Base-by-base conservation (phyloP, 768 basidiomycete species). In the Boletus subparvulus region DNA sequence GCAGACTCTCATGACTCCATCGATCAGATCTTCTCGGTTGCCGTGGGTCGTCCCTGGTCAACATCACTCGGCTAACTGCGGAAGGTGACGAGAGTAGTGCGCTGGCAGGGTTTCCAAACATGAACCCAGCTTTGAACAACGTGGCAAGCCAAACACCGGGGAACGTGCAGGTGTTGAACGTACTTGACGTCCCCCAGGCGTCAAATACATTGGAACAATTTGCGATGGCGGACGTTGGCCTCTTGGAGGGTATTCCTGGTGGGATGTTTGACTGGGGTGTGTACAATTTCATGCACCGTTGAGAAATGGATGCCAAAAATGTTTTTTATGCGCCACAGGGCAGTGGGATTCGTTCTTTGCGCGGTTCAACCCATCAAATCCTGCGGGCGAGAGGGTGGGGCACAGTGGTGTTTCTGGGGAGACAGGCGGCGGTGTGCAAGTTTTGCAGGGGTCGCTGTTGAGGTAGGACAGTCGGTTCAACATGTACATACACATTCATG, bases 181-280 rank as follows among this genome's bases (percentile, higher is more conserved):
- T 85, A 24, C 74, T 91, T 24, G 89, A 90, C 63, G 81, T 77
- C 4, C 78, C 82, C 24, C 82, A 82, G 61, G 77, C 80, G 41
- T 77, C 75, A 16, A 78, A 77, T 55, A 78, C 79, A 21, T 69
- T 90, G 60, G 83, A 85, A 51, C 85, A 87, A 54, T 80, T 83
- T 64, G 83, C 85, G 33, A 77, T 84, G 75, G 81, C 82, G 19
- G 88, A 90, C 67, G 81, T 74, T 56, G 86, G 82, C 17, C 81
- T 88, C 53, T 74, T 93, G 69, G 88, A 91, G 58, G 89, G 89
- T 1, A 83, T 93, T 50, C 91, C 91, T 42, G 86, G 85, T 4
- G 80, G 83, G 19, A 92, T 93, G 89, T 93, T 91, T 72, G 90
- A 92, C 70, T 93, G 89, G 88, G 83, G 90, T 90, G 64, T 61